Evolutionary conservation across 2,329 filamentous ascomycete species (phyloP).

Genomic region (Aspergillus jensenii): DNA sequence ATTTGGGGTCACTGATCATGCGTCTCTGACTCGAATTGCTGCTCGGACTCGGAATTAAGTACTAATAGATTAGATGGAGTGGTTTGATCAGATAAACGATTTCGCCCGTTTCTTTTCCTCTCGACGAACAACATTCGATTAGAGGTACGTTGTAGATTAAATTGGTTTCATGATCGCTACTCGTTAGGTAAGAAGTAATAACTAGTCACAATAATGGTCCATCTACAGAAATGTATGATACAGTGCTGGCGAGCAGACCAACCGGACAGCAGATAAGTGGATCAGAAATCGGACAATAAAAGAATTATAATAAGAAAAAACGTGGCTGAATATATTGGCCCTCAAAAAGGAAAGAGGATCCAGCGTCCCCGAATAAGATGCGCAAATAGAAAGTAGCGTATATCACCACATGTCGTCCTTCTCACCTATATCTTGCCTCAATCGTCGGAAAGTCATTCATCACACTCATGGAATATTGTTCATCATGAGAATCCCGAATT

Average conservation of each 20-base stretch:
- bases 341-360: background rate
- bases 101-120: background rate
- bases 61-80: background rate
- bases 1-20: background rate
- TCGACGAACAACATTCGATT: background rate
- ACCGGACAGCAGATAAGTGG: background rate
- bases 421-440: conserved; percentile 7
- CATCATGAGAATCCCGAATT: conserved; percentile 12
- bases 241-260: background rate
- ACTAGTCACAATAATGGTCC: background rate
- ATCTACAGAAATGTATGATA: background rate
- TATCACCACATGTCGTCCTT: background rate
- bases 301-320: background rate
- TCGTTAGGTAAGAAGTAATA: background rate
- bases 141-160: background rate
- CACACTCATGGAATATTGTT: conserved; percentile 23
- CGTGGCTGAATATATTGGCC: background rate
- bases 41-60: no score
- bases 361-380: background rate
- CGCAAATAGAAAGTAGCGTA: background rate
- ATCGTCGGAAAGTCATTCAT: conserved; percentile 22
- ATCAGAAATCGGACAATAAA: conserved; percentile 1
- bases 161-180: background rate
- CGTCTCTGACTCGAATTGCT: background rate
- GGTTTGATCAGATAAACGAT: background rate